Evolutionary conservation across 2,329 filamentous ascomycete species (phyloP), one percentile per base, ranked within the genome.

Genomic region (Apiospora sp.): DNA sequence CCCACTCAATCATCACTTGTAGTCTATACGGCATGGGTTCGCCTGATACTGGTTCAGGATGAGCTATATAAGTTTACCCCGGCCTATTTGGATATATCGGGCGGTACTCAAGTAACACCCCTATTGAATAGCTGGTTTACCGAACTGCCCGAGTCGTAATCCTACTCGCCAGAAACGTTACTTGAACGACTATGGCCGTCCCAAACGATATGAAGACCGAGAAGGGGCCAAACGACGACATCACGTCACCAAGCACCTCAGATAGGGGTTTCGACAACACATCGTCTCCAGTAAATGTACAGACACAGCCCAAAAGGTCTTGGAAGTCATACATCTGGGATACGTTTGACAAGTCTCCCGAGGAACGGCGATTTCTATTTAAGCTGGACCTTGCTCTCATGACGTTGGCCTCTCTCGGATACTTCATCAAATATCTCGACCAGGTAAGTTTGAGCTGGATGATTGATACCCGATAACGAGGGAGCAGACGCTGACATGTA

Each of bases 271-370:
- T 58, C 14, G 14, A 6, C 1, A 16, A 34, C 5, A 3, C 22
- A 19, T 22, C 27, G 14, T 27, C 51, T 2, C 27, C 51, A 22
- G 27, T 67, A 13, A 16, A 49, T 10, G 27, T 69, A 14, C 44
- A 30, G 27, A 73, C 80, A 44, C 77, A 76, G 8, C 83, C 82
- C 0, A 82, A 82, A 67, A 73, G 74, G 46, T 86, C 83, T 34
- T 87, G 86, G 86, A 81, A 81, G 34, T 86, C 85, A 0, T 85
- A 86, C 67, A 13, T 87, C n/a, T 87, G 86, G 86, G 86, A 87
- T 73, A 86, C 84, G 0, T 80, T 87, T 30, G 83, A 84, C 72
- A 84, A 84, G 74, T 80, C 81, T 0, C 82, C 82, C 0, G 81
- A 83, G 68, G 84, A 86, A 73, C 78, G 81, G 2, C 77, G 74